A percentile compares a stretch with the other conserved stretches of the same genome.
These are phyloP conservation scores for Hypocrella siamensis DNA, from an alignment of 2,329 filamentous ascomycete species.

Conservation along the genomic window DNA sequence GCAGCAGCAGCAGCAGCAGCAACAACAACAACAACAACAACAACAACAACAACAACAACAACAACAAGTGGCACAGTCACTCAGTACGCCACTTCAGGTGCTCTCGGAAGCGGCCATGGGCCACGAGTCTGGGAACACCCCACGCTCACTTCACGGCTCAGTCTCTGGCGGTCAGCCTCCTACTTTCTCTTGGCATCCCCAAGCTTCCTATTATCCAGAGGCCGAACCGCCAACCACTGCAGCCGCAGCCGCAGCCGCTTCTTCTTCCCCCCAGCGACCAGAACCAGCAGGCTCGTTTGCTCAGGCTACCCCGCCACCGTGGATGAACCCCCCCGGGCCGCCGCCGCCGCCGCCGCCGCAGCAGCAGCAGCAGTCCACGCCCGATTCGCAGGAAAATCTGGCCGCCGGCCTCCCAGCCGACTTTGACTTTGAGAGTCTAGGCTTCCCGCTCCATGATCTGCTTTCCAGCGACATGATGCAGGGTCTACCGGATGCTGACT, in stretches of 20 bases:
- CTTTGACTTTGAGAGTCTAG: constrained; percentile 16
- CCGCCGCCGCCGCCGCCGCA: neutral
- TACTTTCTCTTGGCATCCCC: too few relatives aligned
- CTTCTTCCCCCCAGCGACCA: too few relatives aligned
- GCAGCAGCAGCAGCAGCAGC: too few relatives aligned
- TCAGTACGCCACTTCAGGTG: constrained; percentile 38
- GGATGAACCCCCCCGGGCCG: constrained; percentile 2
- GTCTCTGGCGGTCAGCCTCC: constrained; percentile 9
- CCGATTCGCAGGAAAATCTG: constrained; percentile 5
- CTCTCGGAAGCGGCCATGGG: constrained; percentile 40
- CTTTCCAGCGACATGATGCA: constrained; percentile 23
- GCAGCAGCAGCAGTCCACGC: constrained; percentile 1
- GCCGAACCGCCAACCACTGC: too few relatives aligned
- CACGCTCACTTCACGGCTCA: constrained; percentile 8
- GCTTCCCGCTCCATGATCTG: constrained; percentile 17
- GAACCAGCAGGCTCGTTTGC: constrained; percentile 3
- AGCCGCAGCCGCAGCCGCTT: too few relatives aligned
- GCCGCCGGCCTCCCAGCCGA: constrained; percentile 10
- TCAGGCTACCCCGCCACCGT: constrained; percentile 2
- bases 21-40: neutral
- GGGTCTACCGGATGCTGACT: constrained; percentile 15
- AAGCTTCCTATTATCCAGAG: too few relatives aligned
- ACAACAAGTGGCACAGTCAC: constrained; percentile 15
- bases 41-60: too few relatives aligned
- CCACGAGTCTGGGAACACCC: constrained; percentile 15